Percentiles rank a stretch among this genome's conserved stretches.
Conservation (phyloP, 805 yeast genomes). For the Teunomyces lycoperdinae region DNA sequence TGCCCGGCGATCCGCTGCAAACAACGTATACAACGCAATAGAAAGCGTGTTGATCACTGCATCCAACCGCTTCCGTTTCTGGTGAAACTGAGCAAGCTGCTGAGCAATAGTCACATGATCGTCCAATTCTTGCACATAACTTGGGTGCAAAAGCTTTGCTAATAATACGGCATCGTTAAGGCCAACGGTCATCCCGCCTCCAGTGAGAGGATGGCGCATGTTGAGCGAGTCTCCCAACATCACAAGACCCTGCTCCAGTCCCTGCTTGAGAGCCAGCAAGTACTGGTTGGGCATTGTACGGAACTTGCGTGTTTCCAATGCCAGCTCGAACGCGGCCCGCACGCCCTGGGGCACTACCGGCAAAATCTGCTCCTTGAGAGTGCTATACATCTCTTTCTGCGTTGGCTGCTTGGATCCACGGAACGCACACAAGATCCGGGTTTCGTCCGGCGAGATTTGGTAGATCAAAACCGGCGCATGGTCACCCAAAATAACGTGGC, state of each 20-base stretch:
- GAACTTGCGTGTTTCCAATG: conserved; percentile 55
- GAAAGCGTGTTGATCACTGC: conserved; percentile 88
- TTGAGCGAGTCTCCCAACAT: conserved; percentile 91
- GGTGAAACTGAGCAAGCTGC: conserved; percentile 66
- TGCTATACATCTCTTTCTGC: conserved; percentile 55
- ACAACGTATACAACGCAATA: conserved; percentile 82
- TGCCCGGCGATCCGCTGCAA: conserved; percentile 77
- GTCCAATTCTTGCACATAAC: conserved; percentile 49
- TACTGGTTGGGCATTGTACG: conserved; percentile 93
- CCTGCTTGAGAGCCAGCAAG: conserved; percentile 72
- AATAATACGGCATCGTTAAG: conserved; percentile 77
- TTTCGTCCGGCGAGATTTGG: conserved; percentile 78
- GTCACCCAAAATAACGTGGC: conserved; percentile 84
- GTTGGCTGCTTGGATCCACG: conserved; percentile 74
- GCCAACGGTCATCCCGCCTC: conserved; percentile 99
- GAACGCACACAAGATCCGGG: conserved; percentile 87
- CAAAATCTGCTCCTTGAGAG: conserved; percentile 58
- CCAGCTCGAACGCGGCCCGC: conserved; percentile 65
- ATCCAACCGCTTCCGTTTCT: conserved; percentile 72
- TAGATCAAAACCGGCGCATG: conserved; percentile 88
- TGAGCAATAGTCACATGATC: conserved; percentile 57
- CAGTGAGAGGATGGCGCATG: conserved; percentile 97
- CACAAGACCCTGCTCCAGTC: conserved; percentile 63
- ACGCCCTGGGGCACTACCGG: conserved; percentile 65
- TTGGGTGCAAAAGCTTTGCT: conserved; percentile 58